Conservation (phyloP, 2,329 filamentous ascomycete genomes). For the Botrytis aclada region DNA sequence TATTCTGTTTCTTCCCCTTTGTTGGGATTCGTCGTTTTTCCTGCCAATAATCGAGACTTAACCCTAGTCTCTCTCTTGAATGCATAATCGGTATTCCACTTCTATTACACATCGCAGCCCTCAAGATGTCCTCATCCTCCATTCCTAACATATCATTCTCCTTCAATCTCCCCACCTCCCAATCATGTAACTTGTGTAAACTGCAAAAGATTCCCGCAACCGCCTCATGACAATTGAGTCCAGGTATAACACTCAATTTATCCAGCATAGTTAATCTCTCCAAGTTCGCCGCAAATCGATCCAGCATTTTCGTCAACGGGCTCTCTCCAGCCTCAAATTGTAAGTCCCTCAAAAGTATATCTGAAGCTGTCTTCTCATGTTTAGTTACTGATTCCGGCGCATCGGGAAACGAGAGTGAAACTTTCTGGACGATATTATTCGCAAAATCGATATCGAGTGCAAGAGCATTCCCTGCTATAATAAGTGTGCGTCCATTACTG, state of each 20-base stretch:
- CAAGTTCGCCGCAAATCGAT: slow-evolving; percentile 68
- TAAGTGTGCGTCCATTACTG: slow-evolving; percentile 52
- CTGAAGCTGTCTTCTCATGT: slow-evolving; percentile 59
- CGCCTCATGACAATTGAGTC: slow-evolving; percentile 74
- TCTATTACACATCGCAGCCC: slow-evolving; percentile 56
- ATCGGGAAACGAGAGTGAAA: slow-evolving; percentile 61
- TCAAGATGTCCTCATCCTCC: slow-evolving; percentile 42
- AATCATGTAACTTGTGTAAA: slow-evolving; percentile 64
- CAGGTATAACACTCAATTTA: slow-evolving; percentile 64
- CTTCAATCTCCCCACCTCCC: slow-evolving; percentile 61
- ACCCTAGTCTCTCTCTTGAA: slow-evolving; percentile 60
- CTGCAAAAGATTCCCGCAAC: slow-evolving; percentile 70
- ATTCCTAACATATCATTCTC: slow-evolving; percentile 46
- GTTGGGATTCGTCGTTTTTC: slow-evolving; percentile 50
- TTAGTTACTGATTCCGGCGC: slow-evolving; percentile 56
- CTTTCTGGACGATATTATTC: slow-evolving; percentile 60
- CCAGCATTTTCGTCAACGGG: slow-evolving; percentile 66
- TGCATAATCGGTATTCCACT: slow-evolving; percentile 73
- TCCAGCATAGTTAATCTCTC: slow-evolving; percentile 67
- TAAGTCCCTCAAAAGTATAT: slow-evolving; percentile 65
- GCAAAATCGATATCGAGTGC: slow-evolving; percentile 60
- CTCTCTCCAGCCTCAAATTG: slow-evolving; percentile 56
- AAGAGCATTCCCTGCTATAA: slow-evolving; percentile 60
- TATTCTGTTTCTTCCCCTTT: slow-evolving; percentile 35
- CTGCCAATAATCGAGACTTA: slow-evolving; percentile 77